Evolutionary conservation across 108 stramenopile species (phyloP).

Genomic region (Nannochloropsis oceanica): DNA sequence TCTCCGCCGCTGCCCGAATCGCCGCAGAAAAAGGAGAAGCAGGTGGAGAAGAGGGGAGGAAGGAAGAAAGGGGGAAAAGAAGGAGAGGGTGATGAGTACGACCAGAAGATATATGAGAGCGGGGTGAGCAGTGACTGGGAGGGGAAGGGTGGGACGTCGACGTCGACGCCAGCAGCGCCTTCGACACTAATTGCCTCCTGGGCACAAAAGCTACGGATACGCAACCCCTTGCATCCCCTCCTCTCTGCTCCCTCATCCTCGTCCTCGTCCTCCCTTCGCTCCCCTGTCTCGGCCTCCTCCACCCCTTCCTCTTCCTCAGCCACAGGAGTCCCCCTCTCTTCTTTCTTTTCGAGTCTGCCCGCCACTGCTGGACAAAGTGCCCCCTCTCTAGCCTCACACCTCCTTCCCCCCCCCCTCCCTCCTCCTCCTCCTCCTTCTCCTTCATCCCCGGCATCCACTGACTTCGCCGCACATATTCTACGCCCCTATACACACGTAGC

Average conservation of each 20-base stretch:
- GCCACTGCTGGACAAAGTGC: too few species aligned
- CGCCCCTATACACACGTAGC: too few species aligned
- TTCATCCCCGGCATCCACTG: too few species aligned
- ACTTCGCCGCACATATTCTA: too few species aligned
- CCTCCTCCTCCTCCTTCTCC: too few species aligned
- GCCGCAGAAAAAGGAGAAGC: not conserved
- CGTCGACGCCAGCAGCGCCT: not conserved
- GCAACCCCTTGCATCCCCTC: not conserved
- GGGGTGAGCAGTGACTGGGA: not conserved
- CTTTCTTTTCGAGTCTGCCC: too few species aligned
- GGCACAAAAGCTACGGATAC: not conserved
- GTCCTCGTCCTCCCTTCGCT: not conserved
- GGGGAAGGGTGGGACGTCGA: not conserved
- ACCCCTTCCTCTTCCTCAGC: not conserved
- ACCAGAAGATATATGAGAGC: not conserved
- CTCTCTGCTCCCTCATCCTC: not conserved
- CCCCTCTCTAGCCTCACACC: too few species aligned
- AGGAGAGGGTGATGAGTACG: not conserved
- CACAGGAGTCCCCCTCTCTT: too few species aligned
- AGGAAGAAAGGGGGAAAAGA: not conserved
- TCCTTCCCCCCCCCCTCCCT: too few species aligned
- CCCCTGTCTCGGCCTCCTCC: not conserved
- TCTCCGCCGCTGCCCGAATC: not conserved
- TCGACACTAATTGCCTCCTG: not conserved
- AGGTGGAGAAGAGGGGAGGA: not conserved